These are phyloP conservation scores for Exophiala mesophila DNA, from an alignment of 2,329 filamentous ascomycete species.

Conservation along the genomic window DNA sequence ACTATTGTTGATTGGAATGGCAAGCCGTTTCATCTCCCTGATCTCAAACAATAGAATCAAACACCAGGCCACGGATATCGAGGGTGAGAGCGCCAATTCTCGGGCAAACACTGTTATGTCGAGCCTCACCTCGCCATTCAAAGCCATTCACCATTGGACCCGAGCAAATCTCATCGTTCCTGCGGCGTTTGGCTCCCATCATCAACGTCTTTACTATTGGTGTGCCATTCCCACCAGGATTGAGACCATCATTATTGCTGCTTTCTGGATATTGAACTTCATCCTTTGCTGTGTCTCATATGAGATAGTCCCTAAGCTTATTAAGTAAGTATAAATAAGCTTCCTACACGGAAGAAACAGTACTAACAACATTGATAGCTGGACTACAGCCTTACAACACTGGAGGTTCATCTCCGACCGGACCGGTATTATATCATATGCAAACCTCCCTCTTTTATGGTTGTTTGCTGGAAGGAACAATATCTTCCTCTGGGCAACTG, in stretches of 20 bases:
- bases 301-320: constrained; percentile 41
- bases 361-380: too few species aligned
- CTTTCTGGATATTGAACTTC: constrained; percentile 44
- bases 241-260: constrained; percentile 40
- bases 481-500: constrained; percentile 60
- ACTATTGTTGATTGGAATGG: constrained; percentile 34
- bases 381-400: constrained; percentile 33
- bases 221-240: constrained; percentile 46
- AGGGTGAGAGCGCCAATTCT: constrained; percentile 6
- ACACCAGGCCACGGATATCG: constrained; percentile 10
- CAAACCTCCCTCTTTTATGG: constrained; percentile 61
- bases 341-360: too few species aligned
- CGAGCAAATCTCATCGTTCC: constrained; percentile 40
- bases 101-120: constrained; percentile 3
- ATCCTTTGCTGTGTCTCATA: constrained; percentile 44
- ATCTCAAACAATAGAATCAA: constrained; percentile 15
- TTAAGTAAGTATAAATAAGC: too few species aligned
- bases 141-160: constrained; percentile 29
- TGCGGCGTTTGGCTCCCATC: constrained; percentile 39
- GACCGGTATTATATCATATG: constrained; percentile 59
- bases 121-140: constrained; percentile 6
- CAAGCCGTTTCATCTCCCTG: constrained; percentile 28
- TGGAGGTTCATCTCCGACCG: constrained; percentile 58
- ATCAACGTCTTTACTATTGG: constrained; percentile 38
- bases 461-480: constrained; percentile 65